Evolutionary conservation across 2,329 filamentous ascomycete species (phyloP), one percentile per base, ranked within the genome.

Genomic region (Colletotrichum sansevieriae): DNA sequence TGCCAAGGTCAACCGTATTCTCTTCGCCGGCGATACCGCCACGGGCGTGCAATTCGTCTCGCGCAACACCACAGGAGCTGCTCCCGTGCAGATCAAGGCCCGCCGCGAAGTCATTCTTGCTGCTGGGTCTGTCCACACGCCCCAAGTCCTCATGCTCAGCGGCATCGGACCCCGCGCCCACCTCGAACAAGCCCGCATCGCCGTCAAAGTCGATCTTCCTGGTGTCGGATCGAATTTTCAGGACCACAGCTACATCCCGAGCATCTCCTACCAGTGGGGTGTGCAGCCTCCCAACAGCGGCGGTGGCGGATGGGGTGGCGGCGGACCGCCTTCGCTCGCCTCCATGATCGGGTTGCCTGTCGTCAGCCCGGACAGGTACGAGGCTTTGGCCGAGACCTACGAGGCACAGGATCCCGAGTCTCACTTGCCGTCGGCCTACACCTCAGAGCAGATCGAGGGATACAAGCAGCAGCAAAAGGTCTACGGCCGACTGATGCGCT

Each of bases 221-320:
- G 80, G 78, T 3, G 85, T 86, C 4, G 84, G 83, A 5, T 75
- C 79, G 25, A 81, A 81, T 70, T 75, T 81, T 41, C 79, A 81
- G 68, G 80, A 82, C 63, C 80, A 82, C 68, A 71, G 72, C 37
- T 74, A 76, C 73, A 66, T 74, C 51, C 63, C 63, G 35, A 66
- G 63, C 51, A 70, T 74, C 47, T 70, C 65, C 0, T 75, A 72
- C 51, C 68, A 65, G 20, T 73, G 71, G 63, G 68, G 63, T 15
- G 41, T 44, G 1, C 62, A 43, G 12, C 67, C 52, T 15, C 62
- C 56, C 18, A 70, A 67, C 37, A 39, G 49, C 13, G 68, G 65
- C 3, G 54, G 57, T 1, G 64, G 64, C 18, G 63, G 60, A 12
- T 52, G 62, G 55, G 63, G 63, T 3, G 65, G 65, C 2, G 72